phyloP scores from a whole-genome alignment of 345 rosid genomes.

The Syzygium aqueum region DNA sequence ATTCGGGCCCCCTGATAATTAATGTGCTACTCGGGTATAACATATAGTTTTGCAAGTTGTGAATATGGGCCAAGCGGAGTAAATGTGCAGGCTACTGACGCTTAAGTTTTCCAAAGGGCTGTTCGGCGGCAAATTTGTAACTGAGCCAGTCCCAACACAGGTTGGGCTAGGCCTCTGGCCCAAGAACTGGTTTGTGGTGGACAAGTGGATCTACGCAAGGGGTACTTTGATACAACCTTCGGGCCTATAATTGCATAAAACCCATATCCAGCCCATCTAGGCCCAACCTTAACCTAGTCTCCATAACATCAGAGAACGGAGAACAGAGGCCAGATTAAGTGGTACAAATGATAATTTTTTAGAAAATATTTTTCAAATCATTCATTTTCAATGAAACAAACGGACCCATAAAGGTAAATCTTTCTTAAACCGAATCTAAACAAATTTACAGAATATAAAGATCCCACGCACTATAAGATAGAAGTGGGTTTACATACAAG shows the following conservation, averaged over 20 bases:
- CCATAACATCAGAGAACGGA: not conserved
- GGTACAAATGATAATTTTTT: accelerated
- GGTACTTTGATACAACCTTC: not conserved
- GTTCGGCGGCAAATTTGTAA: not conserved
- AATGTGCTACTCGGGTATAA: not conserved
- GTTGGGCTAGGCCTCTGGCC: not conserved
- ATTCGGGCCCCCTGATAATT: not conserved
- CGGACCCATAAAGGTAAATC: accelerated
- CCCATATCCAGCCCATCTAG: not conserved
- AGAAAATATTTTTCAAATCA: not conserved
- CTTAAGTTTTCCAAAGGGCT: not conserved
- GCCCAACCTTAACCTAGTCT: not conserved
- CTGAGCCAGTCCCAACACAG: not conserved
- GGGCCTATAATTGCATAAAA: not conserved
- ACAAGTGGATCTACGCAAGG: not conserved
- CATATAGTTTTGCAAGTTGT: not conserved
- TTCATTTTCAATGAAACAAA: not conserved
- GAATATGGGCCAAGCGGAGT: not conserved
- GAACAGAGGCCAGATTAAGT: too few species aligned
- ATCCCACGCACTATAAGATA: not conserved
- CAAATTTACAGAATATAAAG: not conserved
- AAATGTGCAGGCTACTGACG: not conserved
- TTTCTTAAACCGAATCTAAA: not conserved
- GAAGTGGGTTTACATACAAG: not conserved
- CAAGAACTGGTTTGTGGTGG: not conserved